A percentile compares a stretch with the other conserved stretches of the same genome.
These are phyloP conservation scores for Neocatenulostroma microsporum DNA, from an alignment of 2,329 filamentous ascomycete species.

Conservation along the genomic window DNA sequence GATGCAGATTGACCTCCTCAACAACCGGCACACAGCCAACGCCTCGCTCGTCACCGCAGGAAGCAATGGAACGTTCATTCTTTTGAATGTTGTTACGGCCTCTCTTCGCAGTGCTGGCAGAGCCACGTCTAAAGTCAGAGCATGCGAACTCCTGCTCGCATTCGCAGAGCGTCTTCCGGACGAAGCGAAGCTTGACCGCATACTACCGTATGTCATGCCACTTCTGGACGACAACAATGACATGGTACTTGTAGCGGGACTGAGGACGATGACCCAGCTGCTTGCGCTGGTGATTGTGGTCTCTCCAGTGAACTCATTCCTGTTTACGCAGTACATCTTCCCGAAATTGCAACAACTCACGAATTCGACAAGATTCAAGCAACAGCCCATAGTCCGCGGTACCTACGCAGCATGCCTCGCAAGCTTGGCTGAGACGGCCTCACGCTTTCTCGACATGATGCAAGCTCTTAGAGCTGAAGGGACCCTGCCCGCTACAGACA, in stretches of 20 bases:
- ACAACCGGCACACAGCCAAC: slow-evolving; percentile 65
- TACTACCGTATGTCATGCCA: slow-evolving; percentile 81
- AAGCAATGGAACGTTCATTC: slow-evolving; percentile 91
- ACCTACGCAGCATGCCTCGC: slow-evolving; percentile 91
- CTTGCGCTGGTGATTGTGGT: slow-evolving; percentile 81
- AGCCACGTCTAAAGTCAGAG: slow-evolving; percentile 76
- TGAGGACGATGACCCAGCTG: slow-evolving; percentile 81
- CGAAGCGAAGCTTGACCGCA: slow-evolving; percentile 88
- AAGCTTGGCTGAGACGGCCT: slow-evolving; percentile 76
- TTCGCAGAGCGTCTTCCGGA: slow-evolving; percentile 89
- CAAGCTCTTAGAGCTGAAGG: slow-evolving; percentile 80
- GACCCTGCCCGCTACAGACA: slow-evolving; percentile 67
- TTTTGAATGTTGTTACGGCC: slow-evolving; percentile 79
- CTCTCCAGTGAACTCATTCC: slow-evolving; percentile 61
- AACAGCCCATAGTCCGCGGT: slow-evolving; percentile 64
- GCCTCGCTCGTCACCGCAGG: slow-evolving; percentile 50
- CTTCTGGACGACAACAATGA: slow-evolving; percentile 76
- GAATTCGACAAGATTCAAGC: slow-evolving; percentile 37
- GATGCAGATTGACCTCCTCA: slow-evolving; percentile 76
- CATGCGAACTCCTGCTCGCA: slow-evolving; percentile 83
- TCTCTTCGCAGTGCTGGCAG: slow-evolving; percentile 84
- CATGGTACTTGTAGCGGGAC: slow-evolving; percentile 73
- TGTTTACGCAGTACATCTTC: slow-evolving; percentile 61
- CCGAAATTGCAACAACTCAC: slow-evolving; percentile 53
- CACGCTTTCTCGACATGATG: slow-evolving; percentile 81